These are phyloP conservation scores for Fusarium beomiforme DNA, from an alignment of 2,329 filamentous ascomycete genomes.

Conservation along the genomic window DNA sequence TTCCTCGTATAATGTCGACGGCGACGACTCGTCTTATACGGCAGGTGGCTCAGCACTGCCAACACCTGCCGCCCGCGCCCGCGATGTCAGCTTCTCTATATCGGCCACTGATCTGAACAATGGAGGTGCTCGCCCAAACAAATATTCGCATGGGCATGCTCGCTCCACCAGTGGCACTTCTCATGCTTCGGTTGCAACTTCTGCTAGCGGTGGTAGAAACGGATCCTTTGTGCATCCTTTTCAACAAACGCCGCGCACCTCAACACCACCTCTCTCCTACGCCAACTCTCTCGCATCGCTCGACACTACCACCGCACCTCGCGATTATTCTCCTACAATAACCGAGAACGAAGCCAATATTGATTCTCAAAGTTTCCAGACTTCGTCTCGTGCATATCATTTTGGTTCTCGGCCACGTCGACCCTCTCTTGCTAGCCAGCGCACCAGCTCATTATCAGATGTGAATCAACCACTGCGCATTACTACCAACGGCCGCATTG, in stretches of 20 bases:
- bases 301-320: conserved; percentile 52
- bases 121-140: conserved; percentile 46
- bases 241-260: conserved; percentile 70
- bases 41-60: conserved; percentile 36
- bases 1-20: conserved; percentile 43
- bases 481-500: conserved; percentile 43
- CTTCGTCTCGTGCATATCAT: conserved; percentile 34
- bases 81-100: conserved; percentile 61
- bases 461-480: conserved; percentile 43
- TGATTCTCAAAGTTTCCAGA: conserved; percentile 35
- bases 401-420: conserved; percentile 41
- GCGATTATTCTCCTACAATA: conserved; percentile 66
- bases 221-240: conserved; percentile 71
- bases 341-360: conserved; percentile 62
- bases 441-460: conserved; percentile 49
- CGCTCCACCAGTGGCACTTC: conserved; percentile 69
- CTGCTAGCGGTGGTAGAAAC: conserved; percentile 61
- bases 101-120: conserved; percentile 48
- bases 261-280: conserved; percentile 68
- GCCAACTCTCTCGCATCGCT: conserved; percentile 65
- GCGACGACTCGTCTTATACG: conserved; percentile 40
- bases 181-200: conserved; percentile 65
- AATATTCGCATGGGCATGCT: conserved; percentile 66
- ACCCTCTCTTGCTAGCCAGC: conserved; percentile 48
- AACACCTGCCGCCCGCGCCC: conserved; percentile 35